Base-by-base conservation (phyloP, 371 early-diverging fungal species). In the Mortierella sp. region DNA sequence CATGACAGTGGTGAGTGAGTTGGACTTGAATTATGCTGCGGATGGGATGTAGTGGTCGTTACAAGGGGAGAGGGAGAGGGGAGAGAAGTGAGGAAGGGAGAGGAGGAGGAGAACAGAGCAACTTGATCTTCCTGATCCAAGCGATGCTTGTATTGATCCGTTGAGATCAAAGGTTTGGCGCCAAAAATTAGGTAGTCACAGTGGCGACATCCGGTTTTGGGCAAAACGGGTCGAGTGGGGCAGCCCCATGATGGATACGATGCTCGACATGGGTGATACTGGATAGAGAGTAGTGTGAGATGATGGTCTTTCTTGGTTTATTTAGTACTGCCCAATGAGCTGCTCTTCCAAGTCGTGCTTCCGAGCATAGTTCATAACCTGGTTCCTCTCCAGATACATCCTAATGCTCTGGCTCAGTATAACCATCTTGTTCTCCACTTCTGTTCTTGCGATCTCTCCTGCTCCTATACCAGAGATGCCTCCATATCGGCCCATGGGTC, bases 301-400 rank as follows among this genome's bases (percentile, higher is more conserved):
- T 39, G 39, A 39, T 39, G 39, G 39, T 39, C 14, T 39, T 39
- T 39, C 24, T 0, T 59, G 17, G 6, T 12, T 25, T 29, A 21
- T n/a, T 22, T 44, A 60, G 24, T 55, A 67, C 31, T 60, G 60
- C 3, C 25, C 44, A 14, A 59, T 8, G 39, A 71, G 65, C 34
- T 64, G 59, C 16, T 21, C 56, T 22, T 63, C 66, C 5, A 73
- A 21, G 13, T 60, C 63, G 43, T 66, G 73, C 45, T 73, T 73
- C 29, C 60, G 57, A 25, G 59, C 73, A 50, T 73, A 73, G 44
- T 62, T 45, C 48, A 58, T 31, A n/a, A 67, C 67, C 19, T 67
- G 67, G 47, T 73, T 73, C 47, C 67, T 52, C 60, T 73, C 73
- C 44, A 73, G 24, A 41, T 59, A 37, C 25, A 47, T 54, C 5